phyloP scores from a whole-genome alignment of 106 monocot genomes.

The Dioscorea zingiberensis region DNA sequence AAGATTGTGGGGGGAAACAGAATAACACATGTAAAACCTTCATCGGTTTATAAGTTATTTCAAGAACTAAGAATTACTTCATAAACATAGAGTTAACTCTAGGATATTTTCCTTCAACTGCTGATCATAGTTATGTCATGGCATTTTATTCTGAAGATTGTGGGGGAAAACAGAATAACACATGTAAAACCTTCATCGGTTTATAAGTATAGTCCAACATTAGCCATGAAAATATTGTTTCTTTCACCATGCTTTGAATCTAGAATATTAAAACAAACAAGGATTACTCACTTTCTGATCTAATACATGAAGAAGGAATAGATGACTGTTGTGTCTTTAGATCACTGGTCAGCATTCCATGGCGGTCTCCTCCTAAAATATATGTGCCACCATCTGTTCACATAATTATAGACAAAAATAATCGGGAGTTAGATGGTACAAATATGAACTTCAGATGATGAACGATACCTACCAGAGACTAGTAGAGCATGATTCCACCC shows the following conservation, averaged over 20 bases:
- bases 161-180: no score
- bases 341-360: slow-evolving; percentile 17
- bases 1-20: no score
- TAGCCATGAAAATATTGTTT: background rate
- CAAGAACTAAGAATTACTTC: no score
- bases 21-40: no score
- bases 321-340: slow-evolving; percentile 4
- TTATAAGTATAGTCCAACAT: no score
- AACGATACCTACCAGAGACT: slow-evolving; percentile 38
- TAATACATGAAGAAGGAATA: slow-evolving; percentile 8
- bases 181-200: no score
- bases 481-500: slow-evolving; percentile 79
- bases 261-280: background rate
- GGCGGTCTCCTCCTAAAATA: slow-evolving; percentile 49
- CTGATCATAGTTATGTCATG: no score
- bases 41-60: no score
- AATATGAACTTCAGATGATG: background rate
- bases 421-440: no score
- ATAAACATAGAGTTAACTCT: no score
- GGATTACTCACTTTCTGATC: slow-evolving; percentile 15
- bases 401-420: background rate
- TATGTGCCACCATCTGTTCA: slow-evolving; percentile 47
- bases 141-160: no score
- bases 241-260: background rate
- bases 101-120: no score